Percentiles rank a stretch among this genome's conserved stretches.
These are phyloP conservation scores for Trifolium repens DNA, from an alignment of 306 rosid genomes.

Conservation along the genomic window DNA sequence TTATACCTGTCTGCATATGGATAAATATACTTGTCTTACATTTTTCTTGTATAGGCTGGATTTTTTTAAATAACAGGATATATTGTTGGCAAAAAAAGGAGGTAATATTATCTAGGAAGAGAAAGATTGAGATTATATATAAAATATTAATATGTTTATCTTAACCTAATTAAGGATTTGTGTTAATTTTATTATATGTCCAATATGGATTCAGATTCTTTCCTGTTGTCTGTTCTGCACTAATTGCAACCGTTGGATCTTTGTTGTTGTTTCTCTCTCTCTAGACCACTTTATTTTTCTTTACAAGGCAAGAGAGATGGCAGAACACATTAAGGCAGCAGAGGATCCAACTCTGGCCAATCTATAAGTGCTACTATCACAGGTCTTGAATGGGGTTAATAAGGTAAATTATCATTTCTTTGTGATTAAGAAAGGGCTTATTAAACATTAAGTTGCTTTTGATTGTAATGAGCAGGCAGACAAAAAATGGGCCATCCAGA, in stretches of 20 bases:
- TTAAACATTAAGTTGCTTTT: constrained; percentile 41
- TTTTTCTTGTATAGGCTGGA: background rate
- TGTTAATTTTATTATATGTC: background rate
- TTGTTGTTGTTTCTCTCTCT: no score
- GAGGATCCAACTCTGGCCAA: background rate
- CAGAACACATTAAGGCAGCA: no score
- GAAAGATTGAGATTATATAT: background rate
- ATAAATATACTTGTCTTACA: constrained; percentile 12
- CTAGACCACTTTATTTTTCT: no score
- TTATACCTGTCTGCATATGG: constrained; percentile 33
- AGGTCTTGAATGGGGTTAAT: constrained; percentile 39
- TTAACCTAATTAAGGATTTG: background rate
- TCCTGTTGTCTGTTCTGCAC: no score
- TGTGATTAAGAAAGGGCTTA: constrained; percentile 65
- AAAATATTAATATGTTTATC: no score
- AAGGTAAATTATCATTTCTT: constrained; percentile 62
- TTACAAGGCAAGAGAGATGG: no score
- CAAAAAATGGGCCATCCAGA: constrained; percentile 47
- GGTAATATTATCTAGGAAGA: background rate
- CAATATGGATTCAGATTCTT: background rate
- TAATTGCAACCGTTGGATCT: no score
- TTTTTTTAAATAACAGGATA: background rate
- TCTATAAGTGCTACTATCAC: background rate
- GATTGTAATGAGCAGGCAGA: constrained; percentile 47
- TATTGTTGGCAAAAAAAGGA: background rate